phyloP scores from a whole-genome alignment of 192 early-diverging fungal genomes.

The Obelidium mucronatum region DNA sequence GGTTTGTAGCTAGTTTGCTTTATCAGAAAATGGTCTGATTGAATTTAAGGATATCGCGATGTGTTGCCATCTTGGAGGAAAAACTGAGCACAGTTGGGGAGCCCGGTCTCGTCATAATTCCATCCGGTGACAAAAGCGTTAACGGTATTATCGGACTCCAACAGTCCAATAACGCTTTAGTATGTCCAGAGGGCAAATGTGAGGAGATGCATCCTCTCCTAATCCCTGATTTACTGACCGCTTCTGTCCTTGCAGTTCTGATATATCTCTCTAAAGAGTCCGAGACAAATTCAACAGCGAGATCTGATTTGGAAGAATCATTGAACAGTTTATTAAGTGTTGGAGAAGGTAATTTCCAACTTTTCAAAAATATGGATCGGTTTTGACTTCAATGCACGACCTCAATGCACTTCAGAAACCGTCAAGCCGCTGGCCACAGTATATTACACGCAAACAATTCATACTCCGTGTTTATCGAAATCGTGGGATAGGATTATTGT shows the following conservation, averaged over 20 bases:
- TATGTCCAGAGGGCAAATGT: conserved; percentile 31
- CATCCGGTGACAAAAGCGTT: neutral
- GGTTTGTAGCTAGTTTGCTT: neutral
- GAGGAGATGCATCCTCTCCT: neutral
- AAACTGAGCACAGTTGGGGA: conserved; percentile 5
- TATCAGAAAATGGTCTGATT: neutral
- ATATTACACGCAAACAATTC: neutral
- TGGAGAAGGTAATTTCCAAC: neutral
- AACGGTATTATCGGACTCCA: conserved; percentile 20
- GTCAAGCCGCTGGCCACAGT: neutral
- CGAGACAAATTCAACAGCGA: neutral
- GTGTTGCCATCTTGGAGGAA: neutral
- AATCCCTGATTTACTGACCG: too few species aligned
- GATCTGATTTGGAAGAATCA: neutral
- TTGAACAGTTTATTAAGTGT: neutral
- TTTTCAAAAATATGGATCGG: neutral
- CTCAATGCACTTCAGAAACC: too few species aligned
- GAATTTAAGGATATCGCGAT: conserved; percentile 18
- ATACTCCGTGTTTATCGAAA: neutral
- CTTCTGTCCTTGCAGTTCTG: neutral
- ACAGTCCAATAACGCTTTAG: conserved; percentile 24
- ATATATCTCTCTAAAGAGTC: neutral
- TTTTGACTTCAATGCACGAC: too few species aligned
- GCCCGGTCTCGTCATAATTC: conserved; percentile 27
- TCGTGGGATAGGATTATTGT: neutral